A percentile compares a stretch with the other conserved stretches of the same genome.
Conservation (phyloP, 2,329 filamentous ascomycete genomes). For the Sarocladium oryzae region DNA sequence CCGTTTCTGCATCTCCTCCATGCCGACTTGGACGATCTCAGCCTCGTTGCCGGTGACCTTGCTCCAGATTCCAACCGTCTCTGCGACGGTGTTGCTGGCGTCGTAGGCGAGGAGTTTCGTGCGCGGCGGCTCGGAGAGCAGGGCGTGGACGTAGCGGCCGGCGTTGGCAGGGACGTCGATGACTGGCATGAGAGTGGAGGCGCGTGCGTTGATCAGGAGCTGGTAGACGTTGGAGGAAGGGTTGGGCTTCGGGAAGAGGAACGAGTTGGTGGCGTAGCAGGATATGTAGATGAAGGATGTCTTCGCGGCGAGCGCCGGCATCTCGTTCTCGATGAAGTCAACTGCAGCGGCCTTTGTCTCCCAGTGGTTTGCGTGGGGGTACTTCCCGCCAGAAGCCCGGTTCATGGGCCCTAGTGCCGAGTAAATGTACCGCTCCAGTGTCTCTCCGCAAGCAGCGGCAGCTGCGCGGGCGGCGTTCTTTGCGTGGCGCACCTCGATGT, state of each 20-base stretch:
- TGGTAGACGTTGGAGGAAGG: slow-evolving; percentile 22
- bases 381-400: slow-evolving; percentile 35
- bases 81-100: slow-evolving; percentile 24
- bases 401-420: slow-evolving; percentile 41
- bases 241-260: slow-evolving; percentile 18
- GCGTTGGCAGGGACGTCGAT: slow-evolving; percentile 31
- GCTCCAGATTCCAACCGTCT: slow-evolving; percentile 29
- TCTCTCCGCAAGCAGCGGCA: slow-evolving; percentile 21
- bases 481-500: slow-evolving; percentile 41
- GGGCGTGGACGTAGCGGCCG: slow-evolving; percentile 35
- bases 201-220: slow-evolving; percentile 22
- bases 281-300: slow-evolving; percentile 21
- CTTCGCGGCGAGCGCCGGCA: slow-evolving; percentile 35
- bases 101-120: slow-evolving; percentile 40
- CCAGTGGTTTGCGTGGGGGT: slow-evolving; percentile 39
- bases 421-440: slow-evolving; percentile 39
- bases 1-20: slow-evolving; percentile 26
- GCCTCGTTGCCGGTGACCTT: slow-evolving; percentile 30
- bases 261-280: slow-evolving; percentile 17
- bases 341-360: slow-evolving; percentile 44
- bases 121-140: slow-evolving; percentile 32
- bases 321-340: slow-evolving; percentile 32
- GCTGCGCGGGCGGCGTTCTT: slow-evolving; percentile 48
- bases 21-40: slow-evolving; percentile 20
- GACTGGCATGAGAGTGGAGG: slow-evolving; percentile 27